phyloP scores from a whole-genome alignment of 2,329 filamentous ascomycete genomes.

The Trichoderma sp. region DNA sequence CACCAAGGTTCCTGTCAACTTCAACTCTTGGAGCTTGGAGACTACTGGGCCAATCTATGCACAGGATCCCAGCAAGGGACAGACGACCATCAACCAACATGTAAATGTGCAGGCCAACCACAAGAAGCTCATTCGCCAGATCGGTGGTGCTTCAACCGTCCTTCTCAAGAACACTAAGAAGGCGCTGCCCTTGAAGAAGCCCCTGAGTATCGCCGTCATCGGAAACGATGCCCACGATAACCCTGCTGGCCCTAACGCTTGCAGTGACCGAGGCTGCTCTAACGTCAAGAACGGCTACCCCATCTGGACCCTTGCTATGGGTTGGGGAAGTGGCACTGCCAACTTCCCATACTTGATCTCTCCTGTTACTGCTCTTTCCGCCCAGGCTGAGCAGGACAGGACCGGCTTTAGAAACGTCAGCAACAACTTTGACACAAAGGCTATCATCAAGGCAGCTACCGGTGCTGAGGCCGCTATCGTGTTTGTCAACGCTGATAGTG shows the following conservation, averaged over 20 bases:
- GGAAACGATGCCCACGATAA: background rate
- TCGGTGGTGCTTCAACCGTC: conserved; percentile 43
- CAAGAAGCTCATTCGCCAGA: conserved; percentile 58
- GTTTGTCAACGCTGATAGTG: conserved; percentile 77
- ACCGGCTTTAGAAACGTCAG: conserved; percentile 31
- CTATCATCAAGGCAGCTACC: conserved; percentile 44
- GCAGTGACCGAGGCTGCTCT: background rate
- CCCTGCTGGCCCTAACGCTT: background rate
- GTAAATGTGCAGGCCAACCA: conserved; percentile 61
- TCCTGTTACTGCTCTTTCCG: background rate
- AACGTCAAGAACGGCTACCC: background rate
- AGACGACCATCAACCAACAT: conserved; percentile 55
- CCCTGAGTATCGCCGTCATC: background rate
- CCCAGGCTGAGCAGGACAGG: background rate
- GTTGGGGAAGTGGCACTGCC: background rate
- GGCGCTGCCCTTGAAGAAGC: background rate
- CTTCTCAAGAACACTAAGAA: background rate
- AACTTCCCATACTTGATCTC: background rate
- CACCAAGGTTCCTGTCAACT: background rate
- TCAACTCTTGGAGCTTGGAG: background rate
- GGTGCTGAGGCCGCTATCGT: conserved; percentile 67
- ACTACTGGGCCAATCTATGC: background rate
- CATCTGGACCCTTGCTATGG: background rate
- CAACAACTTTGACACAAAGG: conserved; percentile 50
- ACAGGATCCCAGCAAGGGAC: background rate